Evolutionary conservation across 345 rosid genomes (phyloP).

Genomic region (Populus simonii): DNA sequence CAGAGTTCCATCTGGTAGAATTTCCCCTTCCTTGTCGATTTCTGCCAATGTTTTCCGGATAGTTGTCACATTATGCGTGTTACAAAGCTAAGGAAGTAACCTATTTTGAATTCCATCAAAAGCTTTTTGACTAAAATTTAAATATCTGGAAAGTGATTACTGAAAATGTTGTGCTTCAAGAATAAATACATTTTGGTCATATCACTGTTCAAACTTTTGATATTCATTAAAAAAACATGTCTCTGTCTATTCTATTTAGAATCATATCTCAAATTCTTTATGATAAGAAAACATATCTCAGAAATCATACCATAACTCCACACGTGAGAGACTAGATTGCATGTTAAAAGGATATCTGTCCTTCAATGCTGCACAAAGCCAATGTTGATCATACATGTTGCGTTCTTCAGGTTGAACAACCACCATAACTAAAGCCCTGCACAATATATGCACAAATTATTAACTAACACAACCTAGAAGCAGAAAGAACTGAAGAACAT

Average conservation of each 20-base stretch:
- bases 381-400: constrained; percentile 97
- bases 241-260: neutral
- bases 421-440: constrained; percentile 74
- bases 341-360: constrained; percentile 71
- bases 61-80: constrained; percentile 63
- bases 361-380: constrained; percentile 62
- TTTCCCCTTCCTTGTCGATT: constrained; percentile 62
- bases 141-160: neutral
- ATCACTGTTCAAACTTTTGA: neutral
- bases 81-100: constrained; percentile 60
- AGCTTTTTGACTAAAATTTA: neutral
- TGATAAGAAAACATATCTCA: neutral
- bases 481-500: neutral
- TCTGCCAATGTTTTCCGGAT: constrained; percentile 86
- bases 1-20: constrained; percentile 80
- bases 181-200: neutral
- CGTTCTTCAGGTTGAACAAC: constrained; percentile 76
- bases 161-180: neutral
- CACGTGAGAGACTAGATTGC: neutral
- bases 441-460: constrained; percentile 13
- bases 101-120: neutral
- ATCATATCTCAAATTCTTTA: neutral
- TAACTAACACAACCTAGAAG: neutral
- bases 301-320: neutral
- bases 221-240: neutral